Evolutionary conservation across 2,329 filamentous ascomycete genomes (phyloP), one percentile per base, ranked within the genome.

Genomic region (Venturia oleaginea): DNA sequence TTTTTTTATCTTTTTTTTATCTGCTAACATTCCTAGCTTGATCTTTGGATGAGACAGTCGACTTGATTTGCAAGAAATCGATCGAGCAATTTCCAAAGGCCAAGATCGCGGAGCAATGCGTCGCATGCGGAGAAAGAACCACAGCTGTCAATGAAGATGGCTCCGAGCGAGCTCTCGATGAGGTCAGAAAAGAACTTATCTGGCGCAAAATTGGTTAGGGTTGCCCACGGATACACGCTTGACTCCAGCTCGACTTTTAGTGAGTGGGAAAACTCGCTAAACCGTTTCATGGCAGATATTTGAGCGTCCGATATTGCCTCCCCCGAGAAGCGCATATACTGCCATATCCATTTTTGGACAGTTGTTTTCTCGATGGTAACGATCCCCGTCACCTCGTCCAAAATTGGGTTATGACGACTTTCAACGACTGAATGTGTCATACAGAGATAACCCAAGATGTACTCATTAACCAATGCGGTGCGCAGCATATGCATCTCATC

Each of bases 161-260:
- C 92, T 0, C 90, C 93, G 0, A 97, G 75, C 0, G 95, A 73
- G 38, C 85, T 84, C 76, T 97, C 93, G 11, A 97, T 80, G 8
- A 97, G 76, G 73, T 97, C 92, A 0, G 89, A 93, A 74, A 89
- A 88, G 74, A 90, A 89, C 71, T 97, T 97, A 19, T 84, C 84
- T 0, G 86, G 81, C 17, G 82, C 80, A 0, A 95, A 78, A 0
- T 83, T 80, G 0, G 85, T 79, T 0, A 97, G 83, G 0, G 85
- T 74, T 1, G 83, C 79, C 93, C 93, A 97, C 0, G 93, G 94
- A 70, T 92, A 95, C 19, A 13, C 2, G 6, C 19, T 24, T 24
- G 43, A 48, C 22, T n/a, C 7, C 43, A 48, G 22, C 7, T 17
- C 43, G 1, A 11, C 17, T 7, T n/a, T 48, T 17, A 48, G 43